These are phyloP conservation scores for Agapanthus africanus DNA, from an alignment of 106 monocot genomes.

Conservation along the genomic window DNA sequence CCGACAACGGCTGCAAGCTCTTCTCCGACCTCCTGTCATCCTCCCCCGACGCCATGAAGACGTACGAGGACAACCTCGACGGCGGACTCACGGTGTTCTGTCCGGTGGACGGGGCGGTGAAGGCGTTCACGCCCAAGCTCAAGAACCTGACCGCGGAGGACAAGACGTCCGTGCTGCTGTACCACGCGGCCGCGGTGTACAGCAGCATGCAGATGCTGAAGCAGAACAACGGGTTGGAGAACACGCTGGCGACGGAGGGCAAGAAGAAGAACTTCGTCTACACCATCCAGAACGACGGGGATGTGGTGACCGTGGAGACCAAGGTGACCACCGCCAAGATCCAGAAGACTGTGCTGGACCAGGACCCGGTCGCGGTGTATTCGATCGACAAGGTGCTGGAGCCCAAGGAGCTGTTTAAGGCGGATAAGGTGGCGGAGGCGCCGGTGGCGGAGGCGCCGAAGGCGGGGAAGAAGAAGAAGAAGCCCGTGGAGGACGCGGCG, in stretches of 20 bases:
- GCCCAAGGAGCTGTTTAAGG: constrained; percentile 38
- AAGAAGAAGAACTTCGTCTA: constrained; percentile 18
- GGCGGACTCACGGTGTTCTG: constrained; percentile 79
- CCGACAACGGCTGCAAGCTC: constrained; percentile 33
- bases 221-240: constrained; percentile 54
- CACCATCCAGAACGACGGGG: constrained; percentile 23
- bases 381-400: constrained; percentile 31
- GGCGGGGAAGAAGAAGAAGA: constrained; percentile 7
- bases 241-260: constrained; percentile 36
- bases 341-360: constrained; percentile 19
- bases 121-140: constrained; percentile 49
- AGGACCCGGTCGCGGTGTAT: constrained; percentile 32
- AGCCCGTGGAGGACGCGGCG: constrained; percentile 4
- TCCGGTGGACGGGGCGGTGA: constrained; percentile 57
- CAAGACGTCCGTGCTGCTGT: constrained; percentile 63
- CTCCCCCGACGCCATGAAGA: constrained; percentile 31
- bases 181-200: constrained; percentile 76
- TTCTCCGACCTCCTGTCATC: constrained; percentile 54
- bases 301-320: constrained; percentile 17
- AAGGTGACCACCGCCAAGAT: constrained; percentile 16
- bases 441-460: constrained; percentile 30
- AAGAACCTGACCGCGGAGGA: constrained; percentile 67
- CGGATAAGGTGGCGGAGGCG: constrained; percentile 2
- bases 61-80: constrained; percentile 40
- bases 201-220: constrained; percentile 53